Conservation (phyloP, 176 grass and related monocot genomes). For the Elymus sibiricus region DNA sequence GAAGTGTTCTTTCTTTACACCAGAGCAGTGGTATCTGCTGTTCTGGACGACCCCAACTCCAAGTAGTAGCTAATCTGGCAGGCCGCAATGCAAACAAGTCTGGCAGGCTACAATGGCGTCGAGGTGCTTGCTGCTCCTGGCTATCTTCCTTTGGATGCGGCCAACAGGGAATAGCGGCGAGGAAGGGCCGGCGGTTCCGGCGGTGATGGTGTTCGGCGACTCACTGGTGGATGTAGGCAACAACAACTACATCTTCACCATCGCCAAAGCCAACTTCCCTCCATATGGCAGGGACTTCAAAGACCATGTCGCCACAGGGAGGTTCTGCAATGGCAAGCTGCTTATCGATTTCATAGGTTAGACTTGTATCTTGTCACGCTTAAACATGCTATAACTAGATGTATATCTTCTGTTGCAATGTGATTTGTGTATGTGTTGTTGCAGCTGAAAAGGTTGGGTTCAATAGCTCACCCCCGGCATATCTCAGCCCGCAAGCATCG, state of each 20-base stretch:
- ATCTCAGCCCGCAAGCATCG: conserved; percentile 77
- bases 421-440: neutral
- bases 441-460: conserved; percentile 82
- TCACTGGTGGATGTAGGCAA: conserved; percentile 83
- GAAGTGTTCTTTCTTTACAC: neutral
- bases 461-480: conserved; percentile 49
- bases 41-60: neutral
- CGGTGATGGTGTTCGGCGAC: conserved; percentile 61
- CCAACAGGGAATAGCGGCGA: neutral
- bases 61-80: neutral
- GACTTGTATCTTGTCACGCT: neutral
- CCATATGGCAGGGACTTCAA: conserved; percentile 87
- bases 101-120: neutral
- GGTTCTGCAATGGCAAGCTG: conserved; percentile 89
- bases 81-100: neutral
- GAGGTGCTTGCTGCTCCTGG: neutral
- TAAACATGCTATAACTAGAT: neutral
- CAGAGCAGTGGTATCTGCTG: neutral
- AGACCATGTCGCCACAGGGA: conserved; percentile 62
- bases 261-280: conserved; percentile 66
- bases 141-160: neutral
- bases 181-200: conserved; percentile 62
- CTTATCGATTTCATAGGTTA: conserved; percentile 77
- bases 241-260: conserved; percentile 75
- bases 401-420: neutral